phyloP scores from a whole-genome alignment of 371 early-diverging fungal genomes.

The Haplosporangium sp. region DNA sequence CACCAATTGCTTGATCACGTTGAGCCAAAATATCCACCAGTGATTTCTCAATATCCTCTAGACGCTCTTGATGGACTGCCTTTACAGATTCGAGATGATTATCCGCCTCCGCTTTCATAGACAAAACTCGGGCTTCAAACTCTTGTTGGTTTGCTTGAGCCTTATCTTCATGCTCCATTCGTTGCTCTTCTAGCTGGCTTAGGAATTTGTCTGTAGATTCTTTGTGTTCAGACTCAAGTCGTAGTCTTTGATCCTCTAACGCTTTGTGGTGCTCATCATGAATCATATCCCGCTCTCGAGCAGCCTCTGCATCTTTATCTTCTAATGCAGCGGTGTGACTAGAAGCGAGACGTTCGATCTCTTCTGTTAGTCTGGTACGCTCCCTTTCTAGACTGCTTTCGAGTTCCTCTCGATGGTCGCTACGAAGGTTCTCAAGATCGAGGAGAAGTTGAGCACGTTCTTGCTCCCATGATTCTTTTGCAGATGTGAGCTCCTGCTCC shows the following conservation, averaged over 20 bases:
- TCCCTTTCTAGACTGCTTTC: conserved; percentile 12
- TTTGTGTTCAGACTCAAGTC: conserved; percentile 19
- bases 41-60: conserved; percentile 15
- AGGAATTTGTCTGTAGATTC: conserved; percentile 11
- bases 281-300: conserved; percentile 3
- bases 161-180: conserved; percentile 14
- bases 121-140: conserved; percentile 12
- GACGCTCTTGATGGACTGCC: neutral
- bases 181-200: conserved; percentile 14
- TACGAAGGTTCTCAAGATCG: conserved; percentile 27
- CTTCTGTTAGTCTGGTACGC: conserved; percentile 5
- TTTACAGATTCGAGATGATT: conserved; percentile 11
- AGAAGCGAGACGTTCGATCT: conserved; percentile 18
- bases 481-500: conserved; percentile 19
- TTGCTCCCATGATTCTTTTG: conserved; percentile 24
- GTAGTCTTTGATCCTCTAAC: conserved; percentile 17
- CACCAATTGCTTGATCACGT: conserved; percentile 39
- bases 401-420: conserved; percentile 25
- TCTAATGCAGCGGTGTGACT: conserved; percentile 23
- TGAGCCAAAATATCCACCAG: conserved; percentile 10
- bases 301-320: neutral
- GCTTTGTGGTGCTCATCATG: conserved; percentile 19
- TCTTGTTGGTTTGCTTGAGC: conserved; percentile 8
- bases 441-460: conserved; percentile 28
- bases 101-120: conserved; percentile 2